phyloP scores from a whole-genome alignment of 2,329 filamentous ascomycete species.

The Beauveria sp. region DNA sequence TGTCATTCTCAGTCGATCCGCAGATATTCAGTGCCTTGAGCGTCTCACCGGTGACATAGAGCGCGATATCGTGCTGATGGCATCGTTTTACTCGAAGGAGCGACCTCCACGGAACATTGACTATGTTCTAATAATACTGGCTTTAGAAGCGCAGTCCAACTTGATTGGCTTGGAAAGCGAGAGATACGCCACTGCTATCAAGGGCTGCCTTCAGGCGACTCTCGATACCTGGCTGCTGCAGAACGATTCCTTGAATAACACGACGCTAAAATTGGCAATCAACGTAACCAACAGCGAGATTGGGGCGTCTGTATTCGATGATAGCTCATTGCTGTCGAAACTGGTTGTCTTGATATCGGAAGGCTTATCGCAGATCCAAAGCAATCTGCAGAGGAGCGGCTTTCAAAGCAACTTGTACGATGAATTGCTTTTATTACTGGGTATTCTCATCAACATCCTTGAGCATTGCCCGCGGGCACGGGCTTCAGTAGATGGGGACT shows the following conservation, averaged over 20 bases:
- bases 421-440: slow-evolving; percentile 67
- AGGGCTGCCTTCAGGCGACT: slow-evolving; percentile 22
- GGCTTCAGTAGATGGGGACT: slow-evolving; percentile 25
- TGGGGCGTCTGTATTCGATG: slow-evolving; percentile 62
- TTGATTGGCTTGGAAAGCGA: slow-evolving; percentile 15
- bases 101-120: slow-evolving; percentile 24
- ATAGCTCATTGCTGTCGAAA: slow-evolving; percentile 43
- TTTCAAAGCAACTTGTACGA: slow-evolving; percentile 51
- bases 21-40: slow-evolving; percentile 12
- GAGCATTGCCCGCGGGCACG: slow-evolving; percentile 65
- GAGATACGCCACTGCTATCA: slow-evolving; percentile 21
- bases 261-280: slow-evolving; percentile 54
- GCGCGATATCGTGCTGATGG: slow-evolving; percentile 18
- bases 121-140: slow-evolving; percentile 36
- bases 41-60: slow-evolving; percentile 23
- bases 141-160: slow-evolving; percentile 28
- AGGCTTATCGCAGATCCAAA: slow-evolving; percentile 40
- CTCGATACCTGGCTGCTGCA: slow-evolving; percentile 24
- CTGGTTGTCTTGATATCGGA: slow-evolving; percentile 43
- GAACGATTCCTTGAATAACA: slow-evolving; percentile 20
- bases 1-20: slow-evolving; percentile 3
- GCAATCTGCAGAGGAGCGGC: slow-evolving; percentile 39
- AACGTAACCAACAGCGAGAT: slow-evolving; percentile 80
- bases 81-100: slow-evolving; percentile 16
- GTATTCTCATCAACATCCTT: slow-evolving; percentile 78